Base-by-base conservation (phyloP, 257 asterid species). In the Verbena officinalis region DNA sequence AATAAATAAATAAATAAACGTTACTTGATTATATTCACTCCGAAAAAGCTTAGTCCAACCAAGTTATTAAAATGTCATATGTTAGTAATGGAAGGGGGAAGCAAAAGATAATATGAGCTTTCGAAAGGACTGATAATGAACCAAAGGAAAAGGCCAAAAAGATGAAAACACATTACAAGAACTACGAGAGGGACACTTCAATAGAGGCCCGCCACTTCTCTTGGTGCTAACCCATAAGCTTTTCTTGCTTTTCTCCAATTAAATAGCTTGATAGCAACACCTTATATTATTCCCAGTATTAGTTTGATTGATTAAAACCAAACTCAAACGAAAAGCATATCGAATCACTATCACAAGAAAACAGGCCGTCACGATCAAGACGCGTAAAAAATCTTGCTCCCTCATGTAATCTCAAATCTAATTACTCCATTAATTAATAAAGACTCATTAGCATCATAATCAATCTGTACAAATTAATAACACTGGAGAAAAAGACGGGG, bases 221-320 rank as follows among this genome's bases (percentile, higher is more conserved):
- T 80, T 73, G 79, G 83, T 80, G 85, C 75, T 73, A 83, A 70
- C 77, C 80, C 62, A 68, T 54, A 62, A 65, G 42, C 84, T 72
- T 86, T 80, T 76, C 68, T 60, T 64, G 59, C 43, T 49, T 16
- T 63, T 68, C 62, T 50, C 60, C 57, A 73, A 45, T 59, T 69
- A 49, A 80, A 83, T n/a, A 79, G 78, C 86, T 62, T 66, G 81
- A 86, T 31, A 84, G 68, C 20, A 81, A 84, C 88, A 22, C 63
- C 42, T 31, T 23, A 13, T 36, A 45, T 62, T 9, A 55, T 62
- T 66, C 71, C 19, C 39, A 49, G 4, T 55, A 53, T 48, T 65
- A 50, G 21, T n/a, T 40, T 51, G 48, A 27, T 27, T 27, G 5
- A 27, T 73, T 64, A 68, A 16, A 42, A 44, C 59, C 70, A 33